Conservation (phyloP, 345 rosid genomes). For the Angophora floribunda region DNA sequence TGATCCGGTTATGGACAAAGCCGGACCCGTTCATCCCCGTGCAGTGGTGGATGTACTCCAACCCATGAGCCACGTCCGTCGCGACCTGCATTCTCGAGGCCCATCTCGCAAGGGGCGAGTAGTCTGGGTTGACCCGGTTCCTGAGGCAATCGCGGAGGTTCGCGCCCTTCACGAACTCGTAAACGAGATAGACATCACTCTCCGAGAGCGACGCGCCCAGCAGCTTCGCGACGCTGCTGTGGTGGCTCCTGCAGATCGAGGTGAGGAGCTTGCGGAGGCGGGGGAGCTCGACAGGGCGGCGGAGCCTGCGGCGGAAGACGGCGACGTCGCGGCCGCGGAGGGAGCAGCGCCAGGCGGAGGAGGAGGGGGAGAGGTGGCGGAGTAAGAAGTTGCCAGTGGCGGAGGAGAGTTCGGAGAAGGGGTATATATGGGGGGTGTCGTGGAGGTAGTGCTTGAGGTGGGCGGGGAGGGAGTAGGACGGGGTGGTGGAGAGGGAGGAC, state of each 20-base stretch:
- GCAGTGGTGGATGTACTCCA: constrained; percentile 41
- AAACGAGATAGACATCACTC: constrained; percentile 51
- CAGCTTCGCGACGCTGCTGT: constrained; percentile 28
- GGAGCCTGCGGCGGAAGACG: constrained; percentile 23
- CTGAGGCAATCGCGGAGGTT: constrained; percentile 60
- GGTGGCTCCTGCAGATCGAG: constrained; percentile 24
- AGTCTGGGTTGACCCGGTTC: constrained; percentile 45
- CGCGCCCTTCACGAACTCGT: constrained; percentile 49
- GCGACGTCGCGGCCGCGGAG: constrained; percentile 10
- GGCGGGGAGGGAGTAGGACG: constrained; percentile 2
- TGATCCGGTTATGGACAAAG: constrained; percentile 33
- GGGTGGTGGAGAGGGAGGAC: neutral
- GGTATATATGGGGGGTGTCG: constrained; percentile 21
- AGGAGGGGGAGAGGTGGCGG: constrained; percentile 9
- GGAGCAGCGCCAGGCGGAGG: constrained; percentile 27
- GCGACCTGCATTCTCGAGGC: constrained; percentile 73
- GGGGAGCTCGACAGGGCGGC: constrained; percentile 2
- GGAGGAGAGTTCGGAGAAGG: constrained; percentile 22
- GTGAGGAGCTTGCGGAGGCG: constrained; percentile 6
- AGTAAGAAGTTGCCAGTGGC: constrained; percentile 35
- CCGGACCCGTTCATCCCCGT: constrained; percentile 8
- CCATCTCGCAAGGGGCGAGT: constrained; percentile 69
- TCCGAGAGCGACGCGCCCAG: constrained; percentile 30
- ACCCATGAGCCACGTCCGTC: constrained; percentile 52
- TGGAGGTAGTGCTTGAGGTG: neutral